These are phyloP conservation scores for Cynara cardunculus DNA, from an alignment of 129 eudicot genomes.

Conservation along the genomic window DNA sequence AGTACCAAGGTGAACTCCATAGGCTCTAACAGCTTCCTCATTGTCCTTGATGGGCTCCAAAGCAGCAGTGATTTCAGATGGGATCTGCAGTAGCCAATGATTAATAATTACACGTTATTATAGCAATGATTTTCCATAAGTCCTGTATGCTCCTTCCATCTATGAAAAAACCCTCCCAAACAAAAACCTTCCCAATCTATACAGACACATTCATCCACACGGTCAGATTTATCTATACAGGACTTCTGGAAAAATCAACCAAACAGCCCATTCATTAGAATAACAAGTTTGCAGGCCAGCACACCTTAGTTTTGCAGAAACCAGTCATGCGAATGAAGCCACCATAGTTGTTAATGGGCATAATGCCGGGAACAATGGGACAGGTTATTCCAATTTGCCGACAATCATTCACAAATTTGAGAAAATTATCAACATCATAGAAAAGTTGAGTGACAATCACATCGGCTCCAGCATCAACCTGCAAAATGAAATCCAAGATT, in stretches of 20 bases:
- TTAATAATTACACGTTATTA: not conserved
- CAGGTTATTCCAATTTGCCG: conserved; percentile 91
- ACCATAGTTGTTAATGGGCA: conserved; percentile 93
- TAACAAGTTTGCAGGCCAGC: not conserved
- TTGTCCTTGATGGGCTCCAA: conserved; percentile 98
- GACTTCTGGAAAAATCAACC: no score
- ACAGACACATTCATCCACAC: no score
- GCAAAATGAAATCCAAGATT: conserved; percentile 13
- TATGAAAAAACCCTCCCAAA: no score
- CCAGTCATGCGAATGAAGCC: conserved; percentile 98
- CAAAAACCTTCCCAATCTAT: no score
- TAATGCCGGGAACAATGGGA: conserved; percentile 98
- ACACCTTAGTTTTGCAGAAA: conserved; percentile 95
- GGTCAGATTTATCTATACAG: no score
- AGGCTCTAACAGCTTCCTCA: conserved; percentile 94
- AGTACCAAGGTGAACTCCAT: conserved; percentile 90
- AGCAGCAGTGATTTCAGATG: conserved; percentile 79
- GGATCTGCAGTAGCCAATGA: conserved; percentile 49
- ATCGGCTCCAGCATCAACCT: conserved; percentile 99
- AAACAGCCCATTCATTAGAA: no score
- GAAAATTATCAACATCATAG: conserved; percentile 87
- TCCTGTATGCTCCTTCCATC: no score
- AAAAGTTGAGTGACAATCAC: conserved; percentile 94
- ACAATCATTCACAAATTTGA: conserved; percentile 90
- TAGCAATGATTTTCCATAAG: no score